Evolutionary conservation across 2,329 filamentous ascomycete genomes (phyloP), one percentile per base, ranked within the genome.

Genomic region (Plenodomus biglobosus): DNA sequence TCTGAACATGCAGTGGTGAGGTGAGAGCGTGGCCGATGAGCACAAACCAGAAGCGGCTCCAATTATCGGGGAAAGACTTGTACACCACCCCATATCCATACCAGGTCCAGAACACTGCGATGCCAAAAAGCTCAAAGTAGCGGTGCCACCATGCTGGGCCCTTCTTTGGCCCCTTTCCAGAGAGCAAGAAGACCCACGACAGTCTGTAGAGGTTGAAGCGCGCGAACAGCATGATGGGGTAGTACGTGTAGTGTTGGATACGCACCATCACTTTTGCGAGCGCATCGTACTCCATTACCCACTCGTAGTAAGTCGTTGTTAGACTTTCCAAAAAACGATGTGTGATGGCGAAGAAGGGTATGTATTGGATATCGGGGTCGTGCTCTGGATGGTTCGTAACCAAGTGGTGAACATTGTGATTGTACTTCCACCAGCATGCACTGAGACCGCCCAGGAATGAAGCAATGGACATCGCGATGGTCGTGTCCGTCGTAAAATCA

Each of bases 401-500:
- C 59, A 97, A 91, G 66, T 97, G 92, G 69, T 97, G 92, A 8
- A 96, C 91, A 66, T 97, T 97, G 73, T 97, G 92, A 69, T 85
- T 96, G 53, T 85, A 82, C 74, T 97, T 97, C 92, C 94, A 99
- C 94, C 94, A 99, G 38, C 92, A 90, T 44, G 96, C 75, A 20
- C 90, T 96, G 27, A 99, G 75, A 0, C 94, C 94, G 32, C 94
- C 94, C 17, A 94, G 76, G 62, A 87, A 97, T 69, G 96, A 88
- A 44, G 92, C 91, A 63, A 96, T 87, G 56, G 95, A 75, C 65
- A 97, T 96, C 40, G 90, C 92, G 53, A 99, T 90, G 40, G 87
- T 79, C 1, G 87, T 87, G 71, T 99, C 94, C 32, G 84, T 74
- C 41, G 88, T 85, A 69, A 92, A 97, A 68, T 86, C 80, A 73